These are phyloP conservation scores for Xylaria sp. DNA, from an alignment of 2,329 filamentous ascomycete species.

Conservation along the genomic window DNA sequence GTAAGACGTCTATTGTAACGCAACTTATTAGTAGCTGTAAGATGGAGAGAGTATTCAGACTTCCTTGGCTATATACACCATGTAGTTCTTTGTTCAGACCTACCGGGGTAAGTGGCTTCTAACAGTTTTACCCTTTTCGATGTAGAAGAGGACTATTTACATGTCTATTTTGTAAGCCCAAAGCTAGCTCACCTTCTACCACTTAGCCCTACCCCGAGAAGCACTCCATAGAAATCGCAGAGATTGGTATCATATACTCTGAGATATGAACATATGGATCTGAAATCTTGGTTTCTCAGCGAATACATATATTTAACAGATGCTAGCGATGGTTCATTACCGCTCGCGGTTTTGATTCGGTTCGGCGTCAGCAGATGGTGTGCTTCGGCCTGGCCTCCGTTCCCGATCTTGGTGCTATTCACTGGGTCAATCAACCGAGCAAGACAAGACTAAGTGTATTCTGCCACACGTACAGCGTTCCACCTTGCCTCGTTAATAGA, in stretches of 20 bases:
- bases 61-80: no score
- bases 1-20: no score
- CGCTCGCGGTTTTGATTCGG: conserved; percentile 1
- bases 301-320: not conserved
- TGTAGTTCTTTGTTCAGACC: no score
- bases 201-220: no score
- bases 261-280: not conserved
- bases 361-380: not conserved
- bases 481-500: conserved; percentile 28
- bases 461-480: conserved; percentile 19
- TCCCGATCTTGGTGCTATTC: conserved; percentile 26
- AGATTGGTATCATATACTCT: not conserved
- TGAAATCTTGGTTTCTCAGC: not conserved
- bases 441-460: not conserved
- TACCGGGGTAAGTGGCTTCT: no score
- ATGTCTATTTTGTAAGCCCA: no score
- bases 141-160: no score
- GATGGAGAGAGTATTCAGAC: no score
- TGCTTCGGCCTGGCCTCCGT: conserved; percentile 4
- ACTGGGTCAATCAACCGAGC: not conserved
- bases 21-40: no score
- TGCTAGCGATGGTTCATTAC: not conserved
- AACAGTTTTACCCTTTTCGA: no score
- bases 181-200: no score
- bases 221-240: not conserved